Conservation (phyloP, 345 rosid genomes). For the Gossypioides kirkii region DNA sequence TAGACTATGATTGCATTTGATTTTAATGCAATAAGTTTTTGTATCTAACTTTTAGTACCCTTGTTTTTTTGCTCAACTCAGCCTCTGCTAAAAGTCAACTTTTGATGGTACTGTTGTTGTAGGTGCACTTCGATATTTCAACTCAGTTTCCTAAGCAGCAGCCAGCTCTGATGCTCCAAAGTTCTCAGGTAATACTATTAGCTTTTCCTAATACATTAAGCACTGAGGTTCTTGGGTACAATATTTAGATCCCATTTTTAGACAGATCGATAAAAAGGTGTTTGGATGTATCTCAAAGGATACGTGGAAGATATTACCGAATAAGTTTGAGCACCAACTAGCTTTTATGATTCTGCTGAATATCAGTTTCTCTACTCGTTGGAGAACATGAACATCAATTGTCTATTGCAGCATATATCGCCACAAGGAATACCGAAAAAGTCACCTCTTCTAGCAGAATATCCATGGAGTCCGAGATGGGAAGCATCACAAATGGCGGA, state of each 20-base stretch:
- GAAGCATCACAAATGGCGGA: slow-evolving; percentile 75
- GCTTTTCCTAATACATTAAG: background rate
- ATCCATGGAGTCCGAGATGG: slow-evolving; percentile 99
- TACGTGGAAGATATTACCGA: background rate
- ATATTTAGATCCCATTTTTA: background rate
- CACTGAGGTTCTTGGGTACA: background rate
- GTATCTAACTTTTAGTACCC: background rate
- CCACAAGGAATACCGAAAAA: slow-evolving; percentile 48
- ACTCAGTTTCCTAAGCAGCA: slow-evolving; percentile 86
- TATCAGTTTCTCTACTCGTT: background rate
- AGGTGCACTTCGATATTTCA: slow-evolving; percentile 70
- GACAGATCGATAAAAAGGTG: background rate
- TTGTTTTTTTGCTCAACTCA: background rate
- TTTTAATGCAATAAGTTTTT: background rate
- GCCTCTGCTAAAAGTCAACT: background rate
- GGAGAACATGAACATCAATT: background rate
- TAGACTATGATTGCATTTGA: background rate
- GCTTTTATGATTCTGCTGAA: background rate
- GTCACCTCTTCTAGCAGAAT: slow-evolving; percentile 56
- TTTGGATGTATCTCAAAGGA: background rate
- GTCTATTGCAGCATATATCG: slow-evolving; percentile 53
- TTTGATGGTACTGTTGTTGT: slow-evolving; percentile 12
- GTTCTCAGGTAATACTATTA: slow-evolving; percentile 57
- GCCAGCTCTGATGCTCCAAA: slow-evolving; percentile 71
- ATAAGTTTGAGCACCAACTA: background rate